A percentile compares a stretch with the other conserved stretches of the same genome.
Evolutionary conservation across 805 yeast species (phyloP).

Genomic region (Starmera quercuum): DNA sequence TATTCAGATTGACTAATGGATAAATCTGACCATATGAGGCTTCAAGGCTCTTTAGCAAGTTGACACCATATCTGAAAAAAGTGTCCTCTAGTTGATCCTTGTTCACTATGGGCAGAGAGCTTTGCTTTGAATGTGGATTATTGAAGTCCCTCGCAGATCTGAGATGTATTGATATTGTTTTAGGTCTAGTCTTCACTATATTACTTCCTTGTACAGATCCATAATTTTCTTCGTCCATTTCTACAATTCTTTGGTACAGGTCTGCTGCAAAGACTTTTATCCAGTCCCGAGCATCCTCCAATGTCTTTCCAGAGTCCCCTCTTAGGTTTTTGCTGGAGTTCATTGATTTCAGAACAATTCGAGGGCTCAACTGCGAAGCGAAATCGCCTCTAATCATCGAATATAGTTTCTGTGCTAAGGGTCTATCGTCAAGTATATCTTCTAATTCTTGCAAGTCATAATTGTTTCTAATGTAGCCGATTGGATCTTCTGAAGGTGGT

Average conservation of each 20-base stretch:
- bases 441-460: constrained; percentile 33
- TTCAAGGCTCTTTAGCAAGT: constrained; percentile 34
- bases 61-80: constrained; percentile 25
- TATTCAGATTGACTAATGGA: constrained; percentile 43
- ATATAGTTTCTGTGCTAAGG: constrained; percentile 47
- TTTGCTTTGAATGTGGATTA: constrained; percentile 29
- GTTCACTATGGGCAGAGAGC: constrained; percentile 12
- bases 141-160: constrained; percentile 19
- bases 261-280: constrained; percentile 78
- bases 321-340: constrained; percentile 78
- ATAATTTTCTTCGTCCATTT: constrained; percentile 57
- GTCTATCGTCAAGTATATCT: constrained; percentile 33
- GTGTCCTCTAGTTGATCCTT: constrained; percentile 15
- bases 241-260: constrained; percentile 59
- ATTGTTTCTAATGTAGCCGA: constrained; percentile 43
- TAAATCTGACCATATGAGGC: constrained; percentile 25
- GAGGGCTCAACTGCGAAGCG: constrained; percentile 43
- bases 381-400: constrained; percentile 59
- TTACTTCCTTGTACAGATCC: neutral
- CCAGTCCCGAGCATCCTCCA: constrained; percentile 61
- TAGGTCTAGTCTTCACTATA: constrained; percentile 32
- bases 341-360: constrained; percentile 76
- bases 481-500: constrained; percentile 39
- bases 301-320: constrained; percentile 40
- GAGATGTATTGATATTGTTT: constrained; percentile 34